These are phyloP conservation scores for Phytophthora lateralis DNA, from an alignment of 352 stramenopile genomes.

Conservation along the genomic window DNA sequence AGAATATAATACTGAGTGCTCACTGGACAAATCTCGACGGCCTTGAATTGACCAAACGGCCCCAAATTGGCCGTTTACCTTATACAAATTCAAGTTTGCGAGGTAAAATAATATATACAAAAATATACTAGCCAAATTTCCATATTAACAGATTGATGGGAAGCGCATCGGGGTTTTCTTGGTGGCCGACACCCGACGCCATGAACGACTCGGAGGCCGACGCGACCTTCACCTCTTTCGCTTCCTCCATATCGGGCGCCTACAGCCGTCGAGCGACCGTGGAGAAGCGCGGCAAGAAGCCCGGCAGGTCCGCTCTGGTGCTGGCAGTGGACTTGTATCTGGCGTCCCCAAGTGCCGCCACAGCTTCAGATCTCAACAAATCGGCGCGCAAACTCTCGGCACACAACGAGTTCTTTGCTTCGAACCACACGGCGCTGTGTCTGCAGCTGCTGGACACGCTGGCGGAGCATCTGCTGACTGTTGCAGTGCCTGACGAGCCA, in stretches of 20 bases:
- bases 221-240: constrained; percentile 44
- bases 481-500: constrained; percentile 17
- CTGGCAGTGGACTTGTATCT: constrained; percentile 50
- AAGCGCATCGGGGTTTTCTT: no score
- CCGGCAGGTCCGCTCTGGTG: constrained; percentile 35
- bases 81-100: no score
- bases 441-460: constrained; percentile 67
- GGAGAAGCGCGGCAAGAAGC: constrained; percentile 29
- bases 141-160: neutral
- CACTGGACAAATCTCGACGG: no score
- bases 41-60: no score
- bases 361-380: constrained; percentile 47
- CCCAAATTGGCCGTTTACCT: no score
- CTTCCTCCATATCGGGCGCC: constrained; percentile 22
- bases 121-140: no score
- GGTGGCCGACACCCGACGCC: constrained; percentile 9
- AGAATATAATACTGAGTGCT: no score
- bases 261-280: constrained; percentile 18
- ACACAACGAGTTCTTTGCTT: constrained; percentile 50
- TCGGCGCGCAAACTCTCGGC: constrained; percentile 45
- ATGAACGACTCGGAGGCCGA: constrained; percentile 54
- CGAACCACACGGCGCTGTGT: constrained; percentile 46
- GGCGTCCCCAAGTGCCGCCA: constrained; percentile 32
- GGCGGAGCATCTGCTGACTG: constrained; percentile 51
- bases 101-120: no score